Evolutionary conservation across 257 asterid species (phyloP), one percentile per base, ranked within the genome.

Genomic region (Solanum lycopersicoides): DNA sequence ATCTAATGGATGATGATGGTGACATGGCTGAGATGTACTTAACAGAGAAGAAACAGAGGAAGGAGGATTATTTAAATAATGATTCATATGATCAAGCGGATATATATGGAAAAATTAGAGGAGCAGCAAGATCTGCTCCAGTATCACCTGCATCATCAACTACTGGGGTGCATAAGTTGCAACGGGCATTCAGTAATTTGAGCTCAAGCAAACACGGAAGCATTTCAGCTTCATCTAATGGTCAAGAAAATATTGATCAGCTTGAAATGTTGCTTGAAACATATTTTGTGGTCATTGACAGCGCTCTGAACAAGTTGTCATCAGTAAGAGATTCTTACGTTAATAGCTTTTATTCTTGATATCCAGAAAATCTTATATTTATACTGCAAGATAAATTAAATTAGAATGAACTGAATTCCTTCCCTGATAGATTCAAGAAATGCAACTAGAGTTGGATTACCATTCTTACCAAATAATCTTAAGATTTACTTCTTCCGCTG

Each of bases 21-120:
- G 99, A 97, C 88, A 97, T 97, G 99, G 99, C 99, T 4, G 99
- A 96, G 94, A 97, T 97, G 99, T 97, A 97, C 89, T 90, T 97
- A 89, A 95, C 99, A 3, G 99, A 97, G 89, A 97, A 97, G 94
- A 97, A 96, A 88, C 96, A 93, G 88, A 93, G 95, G 89, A 92
- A 89, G 89, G 98, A 97, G 89, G 92, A 89, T 42, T 86, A 88
- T 65, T 74, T 91, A 89, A 89, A 69, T 87, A 89, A 85, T 47
- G 99, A 92, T 83, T 13, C 86, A 84, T 72, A 88, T 86, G 95
- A 94, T 76, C 94, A 92, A 88, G 89, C 83, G 82, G 90, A 73
- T 86, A 65, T 77, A 83, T 87, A 88, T 13, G 90, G 90, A 59
- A 91, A 88, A 42, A 50, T 66, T 82, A 94, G 91, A 89, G 34